Evolutionary conservation across 2,329 filamentous ascomycete species (phyloP).

Genomic region (Fusarium sp.): DNA sequence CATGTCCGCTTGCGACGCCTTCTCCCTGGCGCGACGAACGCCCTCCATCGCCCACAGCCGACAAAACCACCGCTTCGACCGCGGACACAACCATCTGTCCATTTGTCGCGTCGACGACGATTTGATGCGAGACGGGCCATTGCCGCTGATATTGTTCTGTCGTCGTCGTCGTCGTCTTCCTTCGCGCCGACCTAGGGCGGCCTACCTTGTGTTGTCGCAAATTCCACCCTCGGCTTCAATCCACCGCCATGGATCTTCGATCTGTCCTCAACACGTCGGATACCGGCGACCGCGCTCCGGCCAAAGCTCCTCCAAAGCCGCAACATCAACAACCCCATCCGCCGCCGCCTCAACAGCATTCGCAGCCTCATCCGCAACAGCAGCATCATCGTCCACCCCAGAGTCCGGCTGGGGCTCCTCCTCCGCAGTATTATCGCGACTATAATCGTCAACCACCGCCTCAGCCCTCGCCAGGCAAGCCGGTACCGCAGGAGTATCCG

Average conservation of each 20-base stretch:
- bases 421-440: constrained; percentile 58
- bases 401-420: constrained; percentile 45
- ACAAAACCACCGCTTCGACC: constrained; percentile 1
- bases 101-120: constrained; percentile 36
- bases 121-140: constrained; percentile 31
- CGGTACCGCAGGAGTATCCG: constrained; percentile 56
- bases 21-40: constrained; percentile 40
- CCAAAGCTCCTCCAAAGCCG: constrained; percentile 46
- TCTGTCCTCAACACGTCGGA: constrained; percentile 64
- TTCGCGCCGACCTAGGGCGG: constrained; percentile 30
- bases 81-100: constrained; percentile 8
- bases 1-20: constrained; percentile 44
- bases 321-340: constrained; percentile 50
- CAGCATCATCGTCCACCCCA: constrained; percentile 55
- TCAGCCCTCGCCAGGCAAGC: constrained; percentile 59
- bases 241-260: constrained; percentile 57
- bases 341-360: constrained; percentile 44
- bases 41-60: constrained; percentile 27
- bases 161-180: constrained; percentile 32
- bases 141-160: constrained; percentile 35
- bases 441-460: constrained; percentile 55
- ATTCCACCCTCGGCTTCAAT: constrained; percentile 14
- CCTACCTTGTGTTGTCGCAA: constrained; percentile 28
- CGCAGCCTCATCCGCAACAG: constrained; percentile 45
- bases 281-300: constrained; percentile 51